phyloP scores from a whole-genome alignment of 192 early-diverging fungal genomes.

The Umbelopsis ramanniana region DNA sequence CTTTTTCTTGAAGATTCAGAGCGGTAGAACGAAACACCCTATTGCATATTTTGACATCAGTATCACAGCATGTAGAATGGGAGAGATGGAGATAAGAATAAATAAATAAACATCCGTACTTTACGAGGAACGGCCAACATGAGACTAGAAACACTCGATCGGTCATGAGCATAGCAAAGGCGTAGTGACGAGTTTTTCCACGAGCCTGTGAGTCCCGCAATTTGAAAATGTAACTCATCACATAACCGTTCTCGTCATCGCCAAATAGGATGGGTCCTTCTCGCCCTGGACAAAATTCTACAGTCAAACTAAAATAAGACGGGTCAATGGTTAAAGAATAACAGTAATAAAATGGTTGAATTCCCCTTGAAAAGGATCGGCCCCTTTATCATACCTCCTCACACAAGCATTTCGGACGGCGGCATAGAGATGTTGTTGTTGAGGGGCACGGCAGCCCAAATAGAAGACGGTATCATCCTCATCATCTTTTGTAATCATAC shows the following conservation, averaged over 20 bases:
- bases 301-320: slow-evolving; percentile 53
- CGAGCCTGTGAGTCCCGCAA: slow-evolving; percentile 68
- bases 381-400: slow-evolving; percentile 36
- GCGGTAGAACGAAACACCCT: slow-evolving; percentile 64
- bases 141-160: slow-evolving; percentile 67
- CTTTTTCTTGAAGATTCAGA: slow-evolving; percentile 48
- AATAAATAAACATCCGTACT: slow-evolving; percentile 38
- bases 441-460: slow-evolving; percentile 43
- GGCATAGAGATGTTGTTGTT: slow-evolving; percentile 45
- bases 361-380: neutral
- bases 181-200: slow-evolving; percentile 63
- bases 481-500: slow-evolving; percentile 41
- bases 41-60: neutral
- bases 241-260: slow-evolving; percentile 68
- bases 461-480: slow-evolving; percentile 44
- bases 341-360: neutral
- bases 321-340: slow-evolving; percentile 8
- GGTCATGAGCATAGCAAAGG: slow-evolving; percentile 65
- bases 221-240: slow-evolving; percentile 75
- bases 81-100: neutral
- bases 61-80: neutral
- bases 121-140: slow-evolving; percentile 70
- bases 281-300: slow-evolving; percentile 65
- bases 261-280: slow-evolving; percentile 75
- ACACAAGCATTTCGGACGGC: slow-evolving; percentile 49